Base-by-base conservation (phyloP, 805 yeast genomes). In the Wickerhamiella musiphila region DNA sequence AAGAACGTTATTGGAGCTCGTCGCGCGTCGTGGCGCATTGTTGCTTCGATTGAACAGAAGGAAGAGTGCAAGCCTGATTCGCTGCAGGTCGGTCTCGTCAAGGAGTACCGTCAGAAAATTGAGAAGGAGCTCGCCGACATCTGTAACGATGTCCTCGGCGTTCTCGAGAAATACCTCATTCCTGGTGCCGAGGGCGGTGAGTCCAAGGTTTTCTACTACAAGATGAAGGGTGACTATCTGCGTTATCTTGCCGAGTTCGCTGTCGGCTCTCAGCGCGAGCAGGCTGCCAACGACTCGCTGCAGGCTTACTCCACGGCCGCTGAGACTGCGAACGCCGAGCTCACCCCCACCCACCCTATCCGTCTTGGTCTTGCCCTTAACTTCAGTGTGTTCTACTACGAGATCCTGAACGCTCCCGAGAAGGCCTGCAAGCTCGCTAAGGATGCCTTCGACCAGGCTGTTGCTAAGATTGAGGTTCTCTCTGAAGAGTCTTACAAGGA, bases 1-100 rank as follows among this genome's bases (percentile, higher is more conserved):
- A 86, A 86, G 66, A 86, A 86, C 54, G 98, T 90, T 36, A 86
- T 86, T 58, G 98, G 98, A 56, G 94, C 96, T 41, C 86, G 96
- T 56, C 90, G 98, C 65, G 98, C 98, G 42, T 83, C 95, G 35
- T 86, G 98, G 98, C 82, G 98, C 74, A 84, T 90, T 55, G 95
- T 90, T 35, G 83, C 95, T 31, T 83, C 95, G 33, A 86, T 90
- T 52, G 98, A 86, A 66, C 98, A 86, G 66, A 92, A 90, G 66
- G 98, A 86, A 65, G 98, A 86, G 65, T 83, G 93, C 47, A 84
- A 86, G 70, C 94, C 93, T 55, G 81, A 82, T 57, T 83, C 79
- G 54, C 52, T 49, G 38, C 96, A 86, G 64, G 94, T 83, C 39
- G 56, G 70, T 42, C 76, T 84, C 58, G 86, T 90, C 62, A 78